Evolutionary conservation across 2,329 filamentous ascomycete species (phyloP).

Genomic region (Aspergillus hiratsukae): DNA sequence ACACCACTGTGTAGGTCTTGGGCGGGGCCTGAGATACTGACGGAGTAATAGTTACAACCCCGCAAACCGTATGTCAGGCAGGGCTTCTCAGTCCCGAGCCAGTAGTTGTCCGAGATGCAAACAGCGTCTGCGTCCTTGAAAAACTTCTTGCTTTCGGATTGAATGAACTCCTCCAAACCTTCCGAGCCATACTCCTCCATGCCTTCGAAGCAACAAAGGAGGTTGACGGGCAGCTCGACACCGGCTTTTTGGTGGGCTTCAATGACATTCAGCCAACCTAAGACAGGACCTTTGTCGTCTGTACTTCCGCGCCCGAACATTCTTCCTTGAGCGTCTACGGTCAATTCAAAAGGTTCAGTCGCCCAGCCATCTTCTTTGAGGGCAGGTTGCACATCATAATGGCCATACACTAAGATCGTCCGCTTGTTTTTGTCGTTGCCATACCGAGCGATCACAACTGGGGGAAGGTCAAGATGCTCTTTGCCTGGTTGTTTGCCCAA

Average conservation of each 20-base stretch:
- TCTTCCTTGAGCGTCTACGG: constrained; percentile 80
- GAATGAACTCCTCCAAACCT: constrained; percentile 91
- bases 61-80: constrained; percentile 96
- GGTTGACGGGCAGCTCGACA: constrained; percentile 91
- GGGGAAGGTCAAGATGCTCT: constrained; percentile 85
- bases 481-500: constrained; percentile 90
- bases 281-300: constrained; percentile 94
- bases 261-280: constrained; percentile 97
- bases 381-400: constrained; percentile 98
- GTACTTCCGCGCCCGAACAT: constrained; percentile 97
- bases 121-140: constrained; percentile 95
- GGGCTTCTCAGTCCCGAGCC: constrained; percentile 97
- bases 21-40: constrained; percentile 85
- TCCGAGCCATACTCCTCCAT: constrained; percentile 99
- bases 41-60: constrained; percentile 95
- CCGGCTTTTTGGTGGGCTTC: constrained; percentile 95
- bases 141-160: constrained; percentile 83
- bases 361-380: constrained; percentile 91
- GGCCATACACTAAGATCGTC: constrained; percentile 93
- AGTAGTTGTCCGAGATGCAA: constrained; percentile 99
- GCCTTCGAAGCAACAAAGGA: constrained; percentile 98
- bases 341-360: constrained; percentile 87
- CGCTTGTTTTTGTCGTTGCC: constrained; percentile 88
- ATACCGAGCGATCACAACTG: constrained; percentile 87
- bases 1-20: constrained; percentile 96